These are phyloP conservation scores for Pelargonium hybrid DNA, from an alignment of 441 rosid species.

Conservation along the genomic window DNA sequence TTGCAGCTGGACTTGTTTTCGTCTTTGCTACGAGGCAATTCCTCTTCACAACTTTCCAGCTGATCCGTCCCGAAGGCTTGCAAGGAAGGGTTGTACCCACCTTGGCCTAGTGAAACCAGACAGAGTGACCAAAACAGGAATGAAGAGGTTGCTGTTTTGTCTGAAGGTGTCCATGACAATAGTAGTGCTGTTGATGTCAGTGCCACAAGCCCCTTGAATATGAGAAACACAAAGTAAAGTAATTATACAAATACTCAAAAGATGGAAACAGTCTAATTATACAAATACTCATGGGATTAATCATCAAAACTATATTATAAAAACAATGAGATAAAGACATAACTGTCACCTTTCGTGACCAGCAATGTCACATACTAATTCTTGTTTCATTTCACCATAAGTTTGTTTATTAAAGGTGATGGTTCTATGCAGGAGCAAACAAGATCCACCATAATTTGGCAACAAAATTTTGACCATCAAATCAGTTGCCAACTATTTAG, in stretches of 20 bases:
- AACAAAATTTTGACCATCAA: not conserved
- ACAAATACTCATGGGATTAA: too few species aligned
- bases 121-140: constrained; percentile 67
- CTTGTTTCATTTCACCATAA: not conserved
- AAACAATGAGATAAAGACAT: too few species aligned
- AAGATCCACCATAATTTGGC: too few species aligned
- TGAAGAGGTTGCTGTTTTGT: constrained; percentile 30
- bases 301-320: too few species aligned
- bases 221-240: not conserved
- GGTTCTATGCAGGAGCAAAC: too few species aligned
- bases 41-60: constrained; percentile 42
- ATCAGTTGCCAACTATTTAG: too few species aligned
- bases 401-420: not conserved
- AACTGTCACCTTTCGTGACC: not conserved
- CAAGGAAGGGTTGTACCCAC: constrained; percentile 74
- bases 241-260: not conserved
- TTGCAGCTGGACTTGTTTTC: constrained; percentile 30
- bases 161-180: constrained; percentile 42
- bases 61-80: constrained; percentile 94
- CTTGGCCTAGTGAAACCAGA: constrained; percentile 69
- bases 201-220: constrained; percentile 66
- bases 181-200: constrained; percentile 71
- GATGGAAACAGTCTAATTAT: not conserved
- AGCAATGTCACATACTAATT: not conserved
- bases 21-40: constrained; percentile 32